A percentile compares a stretch with the other conserved stretches of the same genome.
Conservation (phyloP, 495 filamentous ascomycete species). For the Cenococcum geophilum region DNA sequence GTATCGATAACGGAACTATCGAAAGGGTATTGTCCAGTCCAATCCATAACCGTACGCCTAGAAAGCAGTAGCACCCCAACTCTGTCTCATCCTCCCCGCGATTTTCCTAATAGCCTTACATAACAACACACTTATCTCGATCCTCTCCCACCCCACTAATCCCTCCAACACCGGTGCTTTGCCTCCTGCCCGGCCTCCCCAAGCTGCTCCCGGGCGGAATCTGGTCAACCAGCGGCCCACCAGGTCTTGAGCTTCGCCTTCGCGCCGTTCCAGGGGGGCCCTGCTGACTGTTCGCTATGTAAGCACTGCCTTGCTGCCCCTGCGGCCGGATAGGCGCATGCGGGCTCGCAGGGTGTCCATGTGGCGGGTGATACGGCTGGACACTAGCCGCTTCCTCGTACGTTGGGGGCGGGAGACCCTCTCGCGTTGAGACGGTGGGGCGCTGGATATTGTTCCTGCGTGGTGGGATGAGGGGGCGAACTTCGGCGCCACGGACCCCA, state of each 20-base stretch:
- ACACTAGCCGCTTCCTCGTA: conserved; percentile 74
- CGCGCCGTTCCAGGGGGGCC: neutral
- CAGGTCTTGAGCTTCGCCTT: neutral
- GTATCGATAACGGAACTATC: too few relatives aligned
- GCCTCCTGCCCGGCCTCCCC: conserved; percentile 18
- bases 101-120: conserved; percentile 19
- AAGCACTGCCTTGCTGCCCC: conserved; percentile 14
- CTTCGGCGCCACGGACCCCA: conserved; percentile 17
- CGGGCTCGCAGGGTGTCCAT: conserved; percentile 52
- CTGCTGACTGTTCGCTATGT: conserved; percentile 1
- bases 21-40: too few relatives aligned
- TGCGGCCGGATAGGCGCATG: conserved; percentile 33
- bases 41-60: too few relatives aligned
- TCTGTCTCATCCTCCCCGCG: too few relatives aligned
- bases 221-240: conserved; percentile 2
- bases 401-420: conserved; percentile 62
- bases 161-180: conserved; percentile 17
- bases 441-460: conserved; percentile 29
- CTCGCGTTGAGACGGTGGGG: conserved; percentile 31
- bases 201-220: neutral
- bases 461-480: conserved; percentile 38
- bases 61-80: too few relatives aligned
- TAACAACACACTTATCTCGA: conserved; percentile 38
- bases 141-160: conserved; percentile 22
- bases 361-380: conserved; percentile 57